Evolutionary conservation across 441 rosid genomes (phyloP).

Genomic region (California macrophylla): DNA sequence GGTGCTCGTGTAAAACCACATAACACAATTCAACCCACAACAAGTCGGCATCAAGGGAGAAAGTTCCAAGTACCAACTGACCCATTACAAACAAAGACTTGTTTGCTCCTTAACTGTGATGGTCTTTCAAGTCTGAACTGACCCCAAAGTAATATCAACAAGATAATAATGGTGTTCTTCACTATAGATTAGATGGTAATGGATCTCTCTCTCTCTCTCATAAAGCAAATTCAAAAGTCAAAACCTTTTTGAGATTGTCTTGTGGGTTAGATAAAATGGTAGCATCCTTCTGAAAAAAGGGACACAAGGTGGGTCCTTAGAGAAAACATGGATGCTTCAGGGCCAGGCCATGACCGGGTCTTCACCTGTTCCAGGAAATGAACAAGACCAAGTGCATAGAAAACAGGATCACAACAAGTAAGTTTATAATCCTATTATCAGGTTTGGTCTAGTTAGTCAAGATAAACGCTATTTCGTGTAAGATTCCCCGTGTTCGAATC

Average conservation of each 20-base stretch:
- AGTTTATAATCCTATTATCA: no score
- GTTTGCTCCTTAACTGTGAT: not conserved
- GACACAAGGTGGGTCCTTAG: not conserved
- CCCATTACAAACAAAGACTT: not conserved
- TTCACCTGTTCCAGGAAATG: not conserved
- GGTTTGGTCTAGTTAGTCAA: no score
- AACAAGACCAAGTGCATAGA: not conserved
- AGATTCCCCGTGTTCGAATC: no score
- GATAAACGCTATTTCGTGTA: no score
- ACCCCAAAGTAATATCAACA: not conserved
- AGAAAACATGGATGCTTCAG: not conserved
- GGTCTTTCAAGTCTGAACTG: not conserved
- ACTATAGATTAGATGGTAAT: not conserved
- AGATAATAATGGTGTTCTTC: not conserved
- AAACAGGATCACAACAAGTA: not conserved
- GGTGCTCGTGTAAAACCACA: not conserved
- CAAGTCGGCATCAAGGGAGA: not conserved
- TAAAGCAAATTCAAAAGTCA: not conserved
- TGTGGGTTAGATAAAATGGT: not conserved
- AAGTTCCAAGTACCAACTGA: not conserved
- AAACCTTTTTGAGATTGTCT: not conserved
- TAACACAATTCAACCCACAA: not conserved
- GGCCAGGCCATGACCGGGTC: not conserved
- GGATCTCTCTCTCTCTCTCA: not conserved
- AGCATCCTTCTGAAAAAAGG: not conserved